Conservation (phyloP, 192 early-diverging fungal species). For the Paraglomus brasilianum region DNA sequence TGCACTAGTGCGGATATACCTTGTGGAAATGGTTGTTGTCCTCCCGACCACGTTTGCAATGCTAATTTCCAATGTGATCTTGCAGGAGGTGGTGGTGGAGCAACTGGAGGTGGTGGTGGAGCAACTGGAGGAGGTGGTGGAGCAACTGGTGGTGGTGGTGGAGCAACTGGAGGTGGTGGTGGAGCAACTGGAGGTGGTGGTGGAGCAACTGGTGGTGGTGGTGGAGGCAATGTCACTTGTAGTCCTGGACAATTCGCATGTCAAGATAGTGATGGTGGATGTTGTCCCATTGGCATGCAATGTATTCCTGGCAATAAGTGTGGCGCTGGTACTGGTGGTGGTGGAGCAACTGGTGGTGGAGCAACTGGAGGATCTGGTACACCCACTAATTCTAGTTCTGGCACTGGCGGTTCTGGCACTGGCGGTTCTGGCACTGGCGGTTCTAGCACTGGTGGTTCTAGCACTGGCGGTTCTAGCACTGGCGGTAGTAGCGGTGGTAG, state of each 20-base stretch:
- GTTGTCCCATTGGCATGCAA: too few species aligned
- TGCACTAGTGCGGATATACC: slow-evolving; percentile 10
- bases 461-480: not conserved
- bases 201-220: not conserved
- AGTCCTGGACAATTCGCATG: too few species aligned
- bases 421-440: not conserved
- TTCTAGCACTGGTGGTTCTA: not conserved
- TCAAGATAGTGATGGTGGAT: too few species aligned
- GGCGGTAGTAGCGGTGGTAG: slow-evolving; percentile 29
- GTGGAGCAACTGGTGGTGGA: too few species aligned
- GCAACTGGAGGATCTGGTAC: not conserved
- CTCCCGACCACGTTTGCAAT: not conserved
- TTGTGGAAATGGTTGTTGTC: not conserved
- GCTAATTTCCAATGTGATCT: slow-evolving; percentile 1
- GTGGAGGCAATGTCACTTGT: too few species aligned
- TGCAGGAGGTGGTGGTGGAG: slow-evolving; percentile 29
- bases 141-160: not conserved
- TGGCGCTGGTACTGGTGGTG: too few species aligned
- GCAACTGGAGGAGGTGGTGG: slow-evolving; percentile 16
- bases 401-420: not conserved
- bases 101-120: slow-evolving; percentile 26
- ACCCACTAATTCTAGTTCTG: not conserved
- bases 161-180: not conserved
- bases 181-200: not conserved
- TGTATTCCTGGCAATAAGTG: too few species aligned